Base-by-base conservation (phyloP, 1,284 basidiomycete species). In the Thecaphora frezii region DNA sequence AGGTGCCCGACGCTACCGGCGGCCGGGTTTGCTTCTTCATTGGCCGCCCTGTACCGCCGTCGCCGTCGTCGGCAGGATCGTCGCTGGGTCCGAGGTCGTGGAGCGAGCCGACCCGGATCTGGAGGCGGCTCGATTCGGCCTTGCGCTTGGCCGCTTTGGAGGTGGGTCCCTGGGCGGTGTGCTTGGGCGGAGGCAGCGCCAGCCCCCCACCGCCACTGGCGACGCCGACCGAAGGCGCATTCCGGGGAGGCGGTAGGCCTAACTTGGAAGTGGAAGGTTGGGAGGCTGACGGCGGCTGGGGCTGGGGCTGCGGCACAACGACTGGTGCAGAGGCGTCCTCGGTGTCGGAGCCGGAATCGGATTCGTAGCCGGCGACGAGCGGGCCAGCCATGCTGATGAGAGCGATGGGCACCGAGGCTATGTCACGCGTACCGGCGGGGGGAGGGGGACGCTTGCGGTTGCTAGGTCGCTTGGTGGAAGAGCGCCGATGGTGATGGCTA, bases 41-140 rank as follows among this genome's bases (percentile, higher is more conserved):
- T 4, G 45, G 24, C 19, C 40, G 28, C 28, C 7, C 19, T 2
- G 12, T 24, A 3, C 14, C 18, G 1, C 21, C 21, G 3, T 54
- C 49, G 18, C 41, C 33, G 1, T 44, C 53, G 33, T 55, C 55
- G 23, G 46, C 24, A 40, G n/a, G 37, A 10, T 43, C 43, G 4
- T 38, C 28, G 38, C 36, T 16, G 13, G 46, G 36, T 16, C 51
- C 58, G 24, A 52, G 43, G 33, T 58, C 51, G n/a, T 50, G 28
- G 18, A 67, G 49, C 21, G 65, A 49, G 18, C 60, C 65, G 46
- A 67, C 26, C 26, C 57, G 57, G 63, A 69, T 69, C 36, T 48
- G 49, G 21, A 63, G 44, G 22, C 62, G 59, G 44, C 57, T 21
- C 14, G 22, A 50, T 19, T 62, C 60, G 28, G 40, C 37, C 5